Evolutionary conservation across 805 yeast genomes (phyloP).

Genomic region (Cephaloascus albidus): DNA sequence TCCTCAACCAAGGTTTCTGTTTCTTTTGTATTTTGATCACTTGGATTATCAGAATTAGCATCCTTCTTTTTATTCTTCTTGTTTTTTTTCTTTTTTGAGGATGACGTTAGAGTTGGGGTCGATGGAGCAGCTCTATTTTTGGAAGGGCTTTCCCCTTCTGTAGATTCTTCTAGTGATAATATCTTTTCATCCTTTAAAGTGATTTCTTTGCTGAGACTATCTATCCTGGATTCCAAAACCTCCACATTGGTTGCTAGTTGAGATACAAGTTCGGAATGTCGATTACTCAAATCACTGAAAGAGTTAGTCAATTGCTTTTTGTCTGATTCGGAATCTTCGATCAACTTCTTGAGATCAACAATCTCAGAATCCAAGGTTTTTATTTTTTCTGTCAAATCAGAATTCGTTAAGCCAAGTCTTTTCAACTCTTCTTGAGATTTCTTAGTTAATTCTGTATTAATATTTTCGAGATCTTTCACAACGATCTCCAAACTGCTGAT

Average conservation of each 20-base stretch:
- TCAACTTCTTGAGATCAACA: slow-evolving; percentile 4
- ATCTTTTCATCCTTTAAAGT: slow-evolving; percentile 1
- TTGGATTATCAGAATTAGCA: not conserved
- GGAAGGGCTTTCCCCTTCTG: too few relatives aligned
- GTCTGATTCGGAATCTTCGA: slow-evolving; percentile 5
- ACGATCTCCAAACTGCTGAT: not conserved
- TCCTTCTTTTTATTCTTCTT: slow-evolving; percentile 7
- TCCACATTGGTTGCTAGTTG: too few relatives aligned
- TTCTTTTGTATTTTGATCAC: slow-evolving; percentile 7
- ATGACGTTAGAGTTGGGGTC: slow-evolving; percentile 1
- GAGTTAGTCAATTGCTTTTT: too few relatives aligned
- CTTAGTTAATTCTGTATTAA: not conserved
- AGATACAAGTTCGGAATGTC: too few relatives aligned
- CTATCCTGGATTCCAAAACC: too few relatives aligned
- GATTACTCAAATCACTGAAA: too few relatives aligned
- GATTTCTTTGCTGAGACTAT: not conserved
- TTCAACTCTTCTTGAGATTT: too few relatives aligned
- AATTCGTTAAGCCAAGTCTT: too few relatives aligned
- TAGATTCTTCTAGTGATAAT: too few relatives aligned
- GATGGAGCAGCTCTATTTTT: too few relatives aligned
- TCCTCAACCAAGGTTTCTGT: slow-evolving; percentile 7
- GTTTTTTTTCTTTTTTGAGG: slow-evolving; percentile 9
- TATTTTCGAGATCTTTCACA: not conserved
- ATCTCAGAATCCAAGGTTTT: slow-evolving; percentile 6
- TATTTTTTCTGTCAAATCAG: slow-evolving; percentile 4